These are phyloP conservation scores for Lasiosphaeris hirsuta DNA, from an alignment of 495 filamentous ascomycete species.

Conservation along the genomic window DNA sequence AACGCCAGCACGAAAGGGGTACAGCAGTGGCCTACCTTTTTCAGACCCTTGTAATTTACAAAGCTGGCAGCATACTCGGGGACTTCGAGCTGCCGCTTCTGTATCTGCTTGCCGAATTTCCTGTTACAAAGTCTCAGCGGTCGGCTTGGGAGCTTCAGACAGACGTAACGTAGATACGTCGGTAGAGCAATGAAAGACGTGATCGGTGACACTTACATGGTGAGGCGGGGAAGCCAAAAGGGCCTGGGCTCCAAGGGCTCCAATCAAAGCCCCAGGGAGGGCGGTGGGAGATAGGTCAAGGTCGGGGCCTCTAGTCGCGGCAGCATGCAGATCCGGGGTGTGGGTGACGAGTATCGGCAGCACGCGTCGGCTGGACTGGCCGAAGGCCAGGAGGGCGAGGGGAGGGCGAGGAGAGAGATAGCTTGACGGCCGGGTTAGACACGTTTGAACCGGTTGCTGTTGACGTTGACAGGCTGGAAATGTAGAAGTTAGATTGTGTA, in stretches of 20 bases:
- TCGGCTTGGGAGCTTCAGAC: not conserved
- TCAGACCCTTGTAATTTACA: conserved; percentile 98
- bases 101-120: conserved; percentile 99
- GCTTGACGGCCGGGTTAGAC: not conserved
- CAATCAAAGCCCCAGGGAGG: conserved; percentile 10
- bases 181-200: not conserved
- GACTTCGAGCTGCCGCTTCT: conserved; percentile 96
- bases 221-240: conserved; percentile 12
- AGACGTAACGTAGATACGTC: not conserved
- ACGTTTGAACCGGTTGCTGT: too few relatives aligned
- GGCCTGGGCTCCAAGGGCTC: conserved; percentile 7
- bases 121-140: conserved; percentile 43
- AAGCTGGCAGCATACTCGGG: conserved; percentile 99
- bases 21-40: conserved; percentile 64
- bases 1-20: not conserved
- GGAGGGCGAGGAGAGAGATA: not conserved
- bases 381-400: too few relatives aligned
- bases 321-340: conserved; percentile 12
- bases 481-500: too few relatives aligned
- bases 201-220: conserved; percentile 15
- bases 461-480: too few relatives aligned
- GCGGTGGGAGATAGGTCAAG: not conserved
- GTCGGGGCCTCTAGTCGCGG: conserved; percentile 6
- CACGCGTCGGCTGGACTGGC: too few relatives aligned
- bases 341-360: not conserved